Evolutionary conservation across 1,139 yeast genomes (phyloP), one percentile per base, ranked within the genome.

Genomic region (Yamadazyma epiphylla): DNA sequence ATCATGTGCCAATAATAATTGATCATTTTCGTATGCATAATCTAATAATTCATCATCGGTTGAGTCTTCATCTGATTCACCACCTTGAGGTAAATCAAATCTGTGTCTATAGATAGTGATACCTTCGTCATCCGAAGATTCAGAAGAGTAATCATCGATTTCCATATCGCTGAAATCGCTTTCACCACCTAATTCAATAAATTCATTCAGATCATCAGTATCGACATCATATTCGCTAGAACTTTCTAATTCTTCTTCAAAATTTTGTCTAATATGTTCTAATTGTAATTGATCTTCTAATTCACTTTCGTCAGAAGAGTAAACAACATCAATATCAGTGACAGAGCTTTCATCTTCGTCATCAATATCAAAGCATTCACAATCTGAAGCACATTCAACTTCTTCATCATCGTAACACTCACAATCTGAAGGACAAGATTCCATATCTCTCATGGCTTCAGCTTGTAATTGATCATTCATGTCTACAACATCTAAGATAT

Each of bases 91-190:
- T 39, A 64, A 55, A 41, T 62, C 70, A 33, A 62, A 62, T 38
- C 55, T 57, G 44, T 64, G 69, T 44, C 55, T 62, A 35, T 67
- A 67, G 33, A 68, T 65, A 28, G 72, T 65, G 41, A 64, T 41
- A 25, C 72, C 74, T 46, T 66, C 72, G 30, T 58, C 67, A 22
- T 55, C 64, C 25, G 57, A 51, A 21, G 55, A 28, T 19, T 55
- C 54, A 14, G 53, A 49, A 14, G 48, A 42, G 15, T 32, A 36
- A 13, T 48, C 55, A 19, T 44, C 51, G 15, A 51, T 48, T 29
- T 46, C 53, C 32, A 53, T 57, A 27, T 49, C 55, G 31, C 41
- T 36, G 31, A 38, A 30, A 29, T 42, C 56, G 25, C 50, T 44
- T 26, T 34, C 46, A 13, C 35, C 40, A 31, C 55, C 66, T 27